phyloP scores from a whole-genome alignment of 2,329 filamentous ascomycete species.

The Xylariaceae sp. region DNA sequence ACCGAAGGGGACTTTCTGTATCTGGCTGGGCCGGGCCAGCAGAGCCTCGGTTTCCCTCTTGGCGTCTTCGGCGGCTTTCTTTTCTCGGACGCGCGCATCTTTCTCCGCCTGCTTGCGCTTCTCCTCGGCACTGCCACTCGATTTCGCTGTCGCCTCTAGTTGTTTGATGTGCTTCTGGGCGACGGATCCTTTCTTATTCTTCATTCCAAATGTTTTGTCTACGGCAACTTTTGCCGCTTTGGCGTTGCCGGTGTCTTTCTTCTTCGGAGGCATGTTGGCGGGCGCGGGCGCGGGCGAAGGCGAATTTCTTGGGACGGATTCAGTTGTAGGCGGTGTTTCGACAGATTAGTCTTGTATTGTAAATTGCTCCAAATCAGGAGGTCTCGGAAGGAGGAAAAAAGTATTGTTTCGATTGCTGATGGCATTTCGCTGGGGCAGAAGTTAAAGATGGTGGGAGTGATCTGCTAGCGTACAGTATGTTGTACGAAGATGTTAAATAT shows the following conservation, averaged over 20 bases:
- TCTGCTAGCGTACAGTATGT: neutral
- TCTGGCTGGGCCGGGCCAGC: conserved; percentile 84
- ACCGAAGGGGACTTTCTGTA: conserved; percentile 97
- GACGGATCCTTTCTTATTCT: conserved; percentile 94
- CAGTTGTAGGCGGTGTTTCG: neutral
- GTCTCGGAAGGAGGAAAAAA: conserved; percentile 8
- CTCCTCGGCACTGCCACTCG: conserved; percentile 75
- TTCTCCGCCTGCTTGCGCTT: conserved; percentile 71
- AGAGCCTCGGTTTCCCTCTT: conserved; percentile 74
- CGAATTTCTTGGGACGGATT: neutral
- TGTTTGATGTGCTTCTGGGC: conserved; percentile 89
- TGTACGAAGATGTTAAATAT: neutral
- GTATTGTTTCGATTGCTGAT: conserved; percentile 6
- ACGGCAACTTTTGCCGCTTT: conserved; percentile 64
- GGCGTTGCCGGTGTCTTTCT: conserved; percentile 44
- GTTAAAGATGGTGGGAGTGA: neutral
- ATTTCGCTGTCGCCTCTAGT: conserved; percentile 66
- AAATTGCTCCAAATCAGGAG: neutral
- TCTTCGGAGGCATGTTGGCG: conserved; percentile 66
- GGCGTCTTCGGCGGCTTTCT: conserved; percentile 81
- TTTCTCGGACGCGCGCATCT: conserved; percentile 71
- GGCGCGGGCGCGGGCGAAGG: neutral
- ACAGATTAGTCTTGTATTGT: neutral
- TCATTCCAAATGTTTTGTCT: conserved; percentile 99
- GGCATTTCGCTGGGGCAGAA: conserved; percentile 15